Evolutionary conservation across 23 red algal genomes (phyloP), one percentile per base, ranked within the genome.

Genomic region (Gracilaria gracilis): DNA sequence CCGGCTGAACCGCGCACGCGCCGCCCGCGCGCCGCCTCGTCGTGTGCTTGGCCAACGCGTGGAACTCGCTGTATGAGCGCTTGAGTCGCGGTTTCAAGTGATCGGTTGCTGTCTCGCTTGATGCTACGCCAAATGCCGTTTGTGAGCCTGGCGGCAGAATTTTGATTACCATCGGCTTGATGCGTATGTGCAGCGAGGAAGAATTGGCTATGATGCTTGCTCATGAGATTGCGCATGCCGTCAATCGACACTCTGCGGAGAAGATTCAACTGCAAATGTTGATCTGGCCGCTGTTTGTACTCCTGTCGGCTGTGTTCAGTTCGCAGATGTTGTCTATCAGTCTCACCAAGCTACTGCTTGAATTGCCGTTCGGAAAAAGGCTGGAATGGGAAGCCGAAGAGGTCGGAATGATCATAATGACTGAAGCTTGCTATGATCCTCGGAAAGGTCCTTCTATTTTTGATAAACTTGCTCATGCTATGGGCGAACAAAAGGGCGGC

Each of bases 191-290:
- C 5, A 65, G 57, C 31, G 94, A 96, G 32, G 91, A 96, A 40
- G 93, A 91, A 58, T 50, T 99, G 46, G 97, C 97, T 1, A 87
- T 93, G 2, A 91, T 99, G 6, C 46, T 99, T 15, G 51, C 93
- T 27, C 97, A 99, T 65, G 97, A 99, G 84, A 95, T 99, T 54
- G 90, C 88, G 21, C 97, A 99, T 69, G 97, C 97, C 17, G 37
- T 95, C 0, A 92, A 91, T 40, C 83, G 97, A 55, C 97, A 99
- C 67, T 78, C 90, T 1, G 97, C 94, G 12, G 97, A 99, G 81
- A 91, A 89, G 61, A 84, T 99, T 69, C 78, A 87, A 16, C 65
- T 95, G 64, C 83, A 87, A 44, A 84, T 85, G 57, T 29, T 99
- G 21, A n/a, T 99, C 1, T 58, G 94, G 7, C 40, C 91, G 3